Evolutionary conservation across 2,329 filamentous ascomycete species (phyloP).

Genomic region (Microascus cirrosus): DNA sequence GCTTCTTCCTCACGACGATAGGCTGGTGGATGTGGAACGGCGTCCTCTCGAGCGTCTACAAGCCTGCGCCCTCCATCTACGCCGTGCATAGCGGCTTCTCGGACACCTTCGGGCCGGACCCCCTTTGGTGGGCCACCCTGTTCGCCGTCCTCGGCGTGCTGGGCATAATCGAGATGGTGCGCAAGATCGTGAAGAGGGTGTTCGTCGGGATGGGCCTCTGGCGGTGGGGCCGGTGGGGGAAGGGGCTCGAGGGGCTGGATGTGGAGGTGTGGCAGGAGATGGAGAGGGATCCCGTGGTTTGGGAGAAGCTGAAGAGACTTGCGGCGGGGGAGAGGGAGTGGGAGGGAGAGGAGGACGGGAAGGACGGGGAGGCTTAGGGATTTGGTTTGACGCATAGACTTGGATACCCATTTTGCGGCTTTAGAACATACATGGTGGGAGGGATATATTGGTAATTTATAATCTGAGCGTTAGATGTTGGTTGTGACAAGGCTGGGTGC

Average conservation of each 20-base stretch:
- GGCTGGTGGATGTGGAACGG: constrained; percentile 69
- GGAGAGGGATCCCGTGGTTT: constrained; percentile 36
- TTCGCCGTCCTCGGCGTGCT: constrained; percentile 51
- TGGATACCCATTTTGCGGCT: neutral
- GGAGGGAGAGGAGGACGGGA: neutral
- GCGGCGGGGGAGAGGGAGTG: neutral
- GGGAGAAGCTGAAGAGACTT: constrained; percentile 22
- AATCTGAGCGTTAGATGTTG: neutral
- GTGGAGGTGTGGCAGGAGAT: constrained; percentile 48
- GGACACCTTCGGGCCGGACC: constrained; percentile 53
- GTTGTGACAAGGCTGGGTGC: neutral
- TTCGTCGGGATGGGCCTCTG: constrained; percentile 34
- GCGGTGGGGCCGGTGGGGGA: constrained; percentile 31
- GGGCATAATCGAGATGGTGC: constrained; percentile 53
- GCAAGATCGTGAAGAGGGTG: constrained; percentile 35
- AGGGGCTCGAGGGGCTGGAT: constrained; percentile 7
- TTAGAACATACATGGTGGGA: neutral
- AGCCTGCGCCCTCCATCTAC: constrained; percentile 41
- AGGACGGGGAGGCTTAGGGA: neutral
- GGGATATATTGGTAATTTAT: neutral
- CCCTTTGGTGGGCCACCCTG: constrained; percentile 64
- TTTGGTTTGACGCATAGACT: neutral
- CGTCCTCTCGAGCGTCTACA: constrained; percentile 56
- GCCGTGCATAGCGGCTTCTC: constrained; percentile 58
- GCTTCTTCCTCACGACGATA: constrained; percentile 44